Percentiles rank a stretch among this genome's conserved stretches.
Conservation (phyloP, 163 green algal genomes). For the Prototheca cutis region DNA sequence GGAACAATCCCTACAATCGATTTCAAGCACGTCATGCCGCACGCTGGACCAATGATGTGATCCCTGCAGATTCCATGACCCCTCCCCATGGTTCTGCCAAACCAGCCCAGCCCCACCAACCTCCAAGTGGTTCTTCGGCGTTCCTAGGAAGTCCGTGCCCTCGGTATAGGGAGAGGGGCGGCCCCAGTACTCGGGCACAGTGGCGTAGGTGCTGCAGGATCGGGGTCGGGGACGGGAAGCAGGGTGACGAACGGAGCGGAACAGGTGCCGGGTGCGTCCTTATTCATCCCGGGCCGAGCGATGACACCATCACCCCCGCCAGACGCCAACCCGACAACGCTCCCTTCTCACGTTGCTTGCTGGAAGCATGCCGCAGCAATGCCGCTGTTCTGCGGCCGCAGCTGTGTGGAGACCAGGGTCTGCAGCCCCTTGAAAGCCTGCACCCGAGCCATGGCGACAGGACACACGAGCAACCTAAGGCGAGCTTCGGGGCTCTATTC, state of each 20-base stretch:
- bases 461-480: background rate
- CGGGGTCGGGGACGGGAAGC: background rate
- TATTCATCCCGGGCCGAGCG: background rate
- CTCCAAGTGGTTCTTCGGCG: constrained; percentile 70
- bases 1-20: no score
- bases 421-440: background rate
- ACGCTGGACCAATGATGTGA: no score
- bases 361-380: background rate
- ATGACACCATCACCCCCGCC: background rate
- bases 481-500: background rate
- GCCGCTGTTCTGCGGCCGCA: background rate
- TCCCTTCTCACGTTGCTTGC: background rate
- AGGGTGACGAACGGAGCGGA: no score
- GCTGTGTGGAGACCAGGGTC: background rate
- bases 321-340: no score
- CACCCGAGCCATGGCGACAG: background rate
- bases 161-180: constrained; percentile 58
- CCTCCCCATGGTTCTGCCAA: background rate
- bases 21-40: no score
- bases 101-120: constrained; percentile 15
- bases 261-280: background rate
- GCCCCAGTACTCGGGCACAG: constrained; percentile 37
- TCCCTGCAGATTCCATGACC: background rate
- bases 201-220: background rate
- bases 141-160: constrained; percentile 84